Evolutionary conservation across 75 land plant genomes (phyloP).

Genomic region (Isoetes taiwanensis): DNA sequence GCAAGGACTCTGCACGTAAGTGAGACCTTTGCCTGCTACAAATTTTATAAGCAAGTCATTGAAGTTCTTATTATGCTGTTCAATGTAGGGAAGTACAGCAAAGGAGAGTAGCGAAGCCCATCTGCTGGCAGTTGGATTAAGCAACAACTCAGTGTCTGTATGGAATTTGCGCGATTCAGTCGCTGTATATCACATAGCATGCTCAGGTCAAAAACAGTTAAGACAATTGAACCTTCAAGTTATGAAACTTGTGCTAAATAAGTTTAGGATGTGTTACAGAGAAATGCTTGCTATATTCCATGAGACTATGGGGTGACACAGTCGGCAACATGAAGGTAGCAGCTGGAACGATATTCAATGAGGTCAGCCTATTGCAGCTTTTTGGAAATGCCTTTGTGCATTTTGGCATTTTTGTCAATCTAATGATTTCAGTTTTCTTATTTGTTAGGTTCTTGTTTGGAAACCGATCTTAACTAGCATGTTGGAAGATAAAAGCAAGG

Average conservation of each 20-base stretch:
- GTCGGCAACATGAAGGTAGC: constrained; percentile 45
- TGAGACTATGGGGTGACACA: constrained; percentile 69
- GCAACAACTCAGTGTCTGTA: constrained; percentile 63
- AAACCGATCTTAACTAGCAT: constrained; percentile 16
- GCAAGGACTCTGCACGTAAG: constrained; percentile 59
- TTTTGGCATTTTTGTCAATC: neutral
- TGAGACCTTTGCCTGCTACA: neutral
- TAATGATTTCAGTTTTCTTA: neutral
- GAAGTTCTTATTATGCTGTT: neutral
- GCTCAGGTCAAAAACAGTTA: constrained; percentile 36
- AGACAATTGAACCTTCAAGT: neutral
- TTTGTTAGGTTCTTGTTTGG: constrained; percentile 74
- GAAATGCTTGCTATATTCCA: constrained; percentile 77
- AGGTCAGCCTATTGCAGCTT: too few relatives aligned
- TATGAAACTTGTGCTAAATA: neutral
- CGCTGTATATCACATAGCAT: constrained; percentile 30
- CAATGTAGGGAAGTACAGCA: neutral
- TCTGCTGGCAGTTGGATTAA: constrained; percentile 57
- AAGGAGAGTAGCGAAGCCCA: neutral
- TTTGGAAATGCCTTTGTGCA: too few relatives aligned
- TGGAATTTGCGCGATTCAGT: constrained; percentile 34
- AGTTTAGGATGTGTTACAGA: constrained; percentile 54
- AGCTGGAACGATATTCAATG: constrained; percentile 92
- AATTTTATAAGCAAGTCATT: too few relatives aligned
- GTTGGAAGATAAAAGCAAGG: neutral